Conservation (phyloP, 305 asterid species). For the Stenogyne calaminthoides region DNA sequence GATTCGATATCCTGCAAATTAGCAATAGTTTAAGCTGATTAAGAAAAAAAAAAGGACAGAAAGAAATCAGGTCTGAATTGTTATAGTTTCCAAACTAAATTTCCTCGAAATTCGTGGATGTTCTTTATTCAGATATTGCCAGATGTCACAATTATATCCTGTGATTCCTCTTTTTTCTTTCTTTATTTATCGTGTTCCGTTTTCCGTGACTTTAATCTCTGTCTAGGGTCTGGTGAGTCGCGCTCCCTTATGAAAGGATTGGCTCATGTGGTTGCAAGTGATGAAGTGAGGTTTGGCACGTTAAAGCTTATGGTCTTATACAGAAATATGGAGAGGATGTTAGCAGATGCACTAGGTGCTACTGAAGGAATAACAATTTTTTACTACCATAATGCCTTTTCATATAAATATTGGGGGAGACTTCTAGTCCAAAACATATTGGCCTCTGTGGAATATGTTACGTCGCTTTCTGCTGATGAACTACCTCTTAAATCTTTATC, state of each 20-base stretch:
- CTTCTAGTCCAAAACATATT: conserved; percentile 76
- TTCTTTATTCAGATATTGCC: neutral
- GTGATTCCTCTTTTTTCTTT: neutral
- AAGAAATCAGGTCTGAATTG: neutral
- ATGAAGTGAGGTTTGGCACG: conserved; percentile 50
- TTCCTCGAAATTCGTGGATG: conserved; percentile 4
- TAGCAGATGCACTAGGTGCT: conserved; percentile 90
- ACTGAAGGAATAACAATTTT: conserved; percentile 56
- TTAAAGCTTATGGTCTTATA: conserved; percentile 78
- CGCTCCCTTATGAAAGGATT: conserved; percentile 80
- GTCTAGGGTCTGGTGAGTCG: conserved; percentile 92
- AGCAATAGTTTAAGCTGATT: conserved; percentile 1
- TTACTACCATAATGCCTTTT: conserved; percentile 61
- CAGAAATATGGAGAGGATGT: conserved; percentile 61
- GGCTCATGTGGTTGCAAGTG: conserved; percentile 54
- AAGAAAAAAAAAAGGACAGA: neutral
- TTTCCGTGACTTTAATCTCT: conserved; percentile 31
- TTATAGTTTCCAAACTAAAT: neutral
- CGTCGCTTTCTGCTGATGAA: conserved; percentile 57
- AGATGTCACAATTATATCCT: neutral
- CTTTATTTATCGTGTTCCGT: conserved; percentile 3
- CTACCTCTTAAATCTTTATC: conserved; percentile 61
- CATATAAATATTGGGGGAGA: conserved; percentile 75
- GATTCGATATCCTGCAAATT: neutral
- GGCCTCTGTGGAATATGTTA: conserved; percentile 63